phyloP scores from a whole-genome alignment of 2,329 filamentous ascomycete genomes.

The Mariannaea sp. region DNA sequence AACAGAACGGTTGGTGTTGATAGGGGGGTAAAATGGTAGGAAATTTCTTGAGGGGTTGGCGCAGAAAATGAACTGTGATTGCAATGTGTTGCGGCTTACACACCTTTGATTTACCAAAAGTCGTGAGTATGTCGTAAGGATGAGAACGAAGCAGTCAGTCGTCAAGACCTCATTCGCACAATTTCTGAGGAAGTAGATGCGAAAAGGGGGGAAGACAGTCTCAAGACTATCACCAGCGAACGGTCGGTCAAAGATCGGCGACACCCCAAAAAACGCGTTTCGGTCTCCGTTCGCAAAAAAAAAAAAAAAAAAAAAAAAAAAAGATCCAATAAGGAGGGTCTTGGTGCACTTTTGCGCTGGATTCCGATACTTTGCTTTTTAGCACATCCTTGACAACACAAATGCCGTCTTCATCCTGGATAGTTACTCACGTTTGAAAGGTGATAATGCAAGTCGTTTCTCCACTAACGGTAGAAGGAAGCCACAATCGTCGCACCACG shows the following conservation, averaged over 20 bases:
- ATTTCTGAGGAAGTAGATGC: conserved; percentile 10
- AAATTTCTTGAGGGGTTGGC: conserved; percentile 3
- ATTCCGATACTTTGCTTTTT: conserved; percentile 36
- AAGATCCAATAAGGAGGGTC: no score
- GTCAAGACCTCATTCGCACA: conserved; percentile 20
- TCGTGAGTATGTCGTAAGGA: conserved; percentile 1
- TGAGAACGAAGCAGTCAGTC: conserved; percentile 15
- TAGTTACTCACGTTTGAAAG: conserved; percentile 33
- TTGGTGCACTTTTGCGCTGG: conserved; percentile 27
- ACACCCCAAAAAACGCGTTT: conserved; percentile 6
- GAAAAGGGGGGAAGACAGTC: conserved; percentile 15
- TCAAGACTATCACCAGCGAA: conserved; percentile 25
- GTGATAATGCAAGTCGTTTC: conserved; percentile 22
- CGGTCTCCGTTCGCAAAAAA: conserved; percentile 15
- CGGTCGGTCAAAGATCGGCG: conserved; percentile 14
- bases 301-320: no score
- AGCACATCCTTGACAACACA: conserved; percentile 31
- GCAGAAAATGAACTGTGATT: conserved; percentile 18
- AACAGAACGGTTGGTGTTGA: not conserved
- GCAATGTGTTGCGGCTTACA: conserved; percentile 24
- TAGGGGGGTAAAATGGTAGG: conserved; percentile 14
- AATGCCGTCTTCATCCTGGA: conserved; percentile 32
- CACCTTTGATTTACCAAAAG: conserved; percentile 22
- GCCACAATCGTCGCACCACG: conserved; percentile 35
- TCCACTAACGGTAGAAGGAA: conserved; percentile 26